Conservation (phyloP, 495 filamentous ascomycete species). For the Tuber umbilicatum region DNA sequence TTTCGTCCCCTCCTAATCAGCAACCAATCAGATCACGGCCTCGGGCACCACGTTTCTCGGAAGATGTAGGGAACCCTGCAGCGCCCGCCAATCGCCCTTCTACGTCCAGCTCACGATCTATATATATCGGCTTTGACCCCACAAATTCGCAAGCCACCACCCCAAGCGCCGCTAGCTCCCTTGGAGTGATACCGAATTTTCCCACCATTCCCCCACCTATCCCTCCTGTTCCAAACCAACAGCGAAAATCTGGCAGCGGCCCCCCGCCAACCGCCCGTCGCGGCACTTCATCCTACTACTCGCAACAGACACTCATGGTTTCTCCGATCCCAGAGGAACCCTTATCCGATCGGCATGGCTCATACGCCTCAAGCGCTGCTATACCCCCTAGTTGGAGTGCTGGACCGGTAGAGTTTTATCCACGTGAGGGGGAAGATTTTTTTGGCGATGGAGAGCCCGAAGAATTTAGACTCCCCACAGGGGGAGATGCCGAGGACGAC, state of each 20-base stretch:
- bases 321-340: conserved; percentile 84
- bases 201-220: conserved; percentile 48
- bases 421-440: conserved; percentile 8
- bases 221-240: conserved; percentile 46
- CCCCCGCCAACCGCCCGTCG: conserved; percentile 55
- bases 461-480: conserved; percentile 47
- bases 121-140: conserved; percentile 41
- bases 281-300: conserved; percentile 64
- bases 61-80: conserved; percentile 19
- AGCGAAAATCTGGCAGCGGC: conserved; percentile 51
- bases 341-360: conserved; percentile 52
- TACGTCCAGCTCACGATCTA: conserved; percentile 32
- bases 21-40: conserved; percentile 31
- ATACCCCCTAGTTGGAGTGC: conserved; percentile 64
- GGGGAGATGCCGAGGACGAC: conserved; percentile 47
- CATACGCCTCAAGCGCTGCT: conserved; percentile 73
- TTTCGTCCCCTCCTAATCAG: conserved; percentile 28
- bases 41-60: conserved; percentile 25
- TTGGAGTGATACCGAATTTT: conserved; percentile 58
- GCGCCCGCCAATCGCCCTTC: conserved; percentile 30
- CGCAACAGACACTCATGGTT: conserved; percentile 63
- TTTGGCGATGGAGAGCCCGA: conserved; percentile 49
- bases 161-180: conserved; percentile 40
- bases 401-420: conserved; percentile 19
- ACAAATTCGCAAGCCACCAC: conserved; percentile 20